These are phyloP conservation scores for Tolypocladium cylindrosporum DNA, from an alignment of 2,329 filamentous ascomycete genomes.

Conservation along the genomic window DNA sequence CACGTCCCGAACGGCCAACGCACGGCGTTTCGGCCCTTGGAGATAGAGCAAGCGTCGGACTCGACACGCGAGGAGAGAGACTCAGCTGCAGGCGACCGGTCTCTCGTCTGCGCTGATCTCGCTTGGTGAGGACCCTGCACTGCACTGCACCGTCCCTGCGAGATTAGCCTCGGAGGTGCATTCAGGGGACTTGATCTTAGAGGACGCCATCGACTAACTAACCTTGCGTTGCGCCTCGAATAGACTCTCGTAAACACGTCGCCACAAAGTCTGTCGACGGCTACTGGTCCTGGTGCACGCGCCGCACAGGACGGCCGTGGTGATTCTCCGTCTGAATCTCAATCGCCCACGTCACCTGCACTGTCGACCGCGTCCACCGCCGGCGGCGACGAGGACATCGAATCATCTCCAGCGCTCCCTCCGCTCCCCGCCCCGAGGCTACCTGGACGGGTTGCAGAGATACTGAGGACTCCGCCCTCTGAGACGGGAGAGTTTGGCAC, in stretches of 20 bases:
- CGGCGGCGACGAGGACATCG: constrained; percentile 42
- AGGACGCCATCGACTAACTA: constrained; percentile 15
- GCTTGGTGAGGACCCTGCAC: constrained; percentile 29
- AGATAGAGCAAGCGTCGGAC: constrained; percentile 6
- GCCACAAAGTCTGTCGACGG: constrained; percentile 36
- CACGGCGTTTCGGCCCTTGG: constrained; percentile 2
- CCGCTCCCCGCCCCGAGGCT: constrained; percentile 49
- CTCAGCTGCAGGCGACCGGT: constrained; percentile 49
- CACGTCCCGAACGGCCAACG: constrained; percentile 5
- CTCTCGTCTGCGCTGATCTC: constrained; percentile 56
- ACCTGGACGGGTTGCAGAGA: constrained; percentile 42
- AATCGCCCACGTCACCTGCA: constrained; percentile 43
- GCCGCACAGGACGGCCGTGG: constrained; percentile 45
- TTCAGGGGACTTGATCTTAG: neutral
- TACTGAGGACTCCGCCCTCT: constrained; percentile 44
- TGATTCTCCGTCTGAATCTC: constrained; percentile 23
- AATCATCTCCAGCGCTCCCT: constrained; percentile 48
- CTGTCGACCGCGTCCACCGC: constrained; percentile 54
- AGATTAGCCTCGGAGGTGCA: neutral
- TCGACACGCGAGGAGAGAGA: constrained; percentile 29
- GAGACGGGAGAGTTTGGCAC: constrained; percentile 42
- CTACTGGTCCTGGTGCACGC: constrained; percentile 47
- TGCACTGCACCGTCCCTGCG: neutral
- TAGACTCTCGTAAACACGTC: constrained; percentile 44
- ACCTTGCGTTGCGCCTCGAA: constrained; percentile 8